These are phyloP conservation scores for Saccharomyces hybrid DNA, from an alignment of 1,139 yeast genomes.

Conservation along the genomic window DNA sequence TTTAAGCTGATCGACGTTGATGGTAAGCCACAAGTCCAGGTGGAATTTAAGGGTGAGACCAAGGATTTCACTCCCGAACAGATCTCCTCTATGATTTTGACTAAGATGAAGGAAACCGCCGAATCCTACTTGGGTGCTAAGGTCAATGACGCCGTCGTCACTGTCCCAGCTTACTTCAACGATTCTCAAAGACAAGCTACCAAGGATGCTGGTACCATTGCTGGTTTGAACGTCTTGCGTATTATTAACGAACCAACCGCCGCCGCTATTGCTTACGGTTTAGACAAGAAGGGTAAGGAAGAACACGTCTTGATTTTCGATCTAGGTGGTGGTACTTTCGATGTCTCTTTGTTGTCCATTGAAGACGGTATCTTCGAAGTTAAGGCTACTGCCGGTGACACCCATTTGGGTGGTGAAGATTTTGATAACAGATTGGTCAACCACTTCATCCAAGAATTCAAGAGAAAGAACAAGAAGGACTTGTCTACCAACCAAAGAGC, in stretches of 20 bases:
- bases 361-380: slow-evolving; percentile 95
- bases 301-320: slow-evolving; percentile 87
- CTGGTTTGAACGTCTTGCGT: slow-evolving; percentile 87
- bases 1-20: slow-evolving; percentile 49
- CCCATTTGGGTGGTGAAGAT: slow-evolving; percentile 96
- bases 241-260: slow-evolving; percentile 97
- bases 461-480: slow-evolving; percentile 72
- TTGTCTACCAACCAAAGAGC: slow-evolving; percentile 67
- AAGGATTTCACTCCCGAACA: slow-evolving; percentile 59
- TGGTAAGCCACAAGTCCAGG: slow-evolving; percentile 53
- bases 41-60: slow-evolving; percentile 57
- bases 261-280: slow-evolving; percentile 94
- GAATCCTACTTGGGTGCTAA: slow-evolving; percentile 53
- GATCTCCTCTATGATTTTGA: slow-evolving; percentile 54
- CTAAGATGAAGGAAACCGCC: slow-evolving; percentile 60
- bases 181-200: slow-evolving; percentile 98
- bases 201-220: slow-evolving; percentile 93
- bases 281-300: slow-evolving; percentile 80
- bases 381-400: slow-evolving; percentile 96
- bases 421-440: slow-evolving; percentile 70
- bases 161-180: slow-evolving; percentile 93
- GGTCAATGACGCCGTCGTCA: slow-evolving; percentile 65
- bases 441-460: slow-evolving; percentile 68
- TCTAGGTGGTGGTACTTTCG: slow-evolving; percentile 97
- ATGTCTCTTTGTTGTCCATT: slow-evolving; percentile 83